These are phyloP conservation scores for Geotrichum phurueaensis DNA, from an alignment of 1,139 yeast genomes.

Conservation along the genomic window DNA sequence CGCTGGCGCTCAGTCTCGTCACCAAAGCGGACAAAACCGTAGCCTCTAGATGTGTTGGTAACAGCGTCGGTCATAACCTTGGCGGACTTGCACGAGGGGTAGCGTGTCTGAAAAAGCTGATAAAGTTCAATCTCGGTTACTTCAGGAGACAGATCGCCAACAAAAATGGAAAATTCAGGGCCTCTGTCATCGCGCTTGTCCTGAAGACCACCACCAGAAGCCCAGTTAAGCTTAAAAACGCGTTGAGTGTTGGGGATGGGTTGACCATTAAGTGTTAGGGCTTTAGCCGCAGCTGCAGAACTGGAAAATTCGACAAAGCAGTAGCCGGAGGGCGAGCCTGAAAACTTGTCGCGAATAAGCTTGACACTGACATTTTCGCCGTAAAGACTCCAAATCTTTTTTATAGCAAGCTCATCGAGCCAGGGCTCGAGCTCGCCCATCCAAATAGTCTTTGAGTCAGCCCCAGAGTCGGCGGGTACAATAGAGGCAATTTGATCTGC, in stretches of 20 bases:
- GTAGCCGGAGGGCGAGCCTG: conserved; percentile 59
- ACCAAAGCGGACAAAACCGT: conserved; percentile 84
- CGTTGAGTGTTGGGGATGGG: conserved; percentile 59
- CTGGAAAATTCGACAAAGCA: conserved; percentile 79
- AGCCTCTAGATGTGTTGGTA: conserved; percentile 74
- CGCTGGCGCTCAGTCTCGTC: conserved; percentile 66
- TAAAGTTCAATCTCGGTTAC: conserved; percentile 67
- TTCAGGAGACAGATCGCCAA: conserved; percentile 76
- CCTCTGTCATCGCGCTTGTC: conserved; percentile 35
- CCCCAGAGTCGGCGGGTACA: background rate
- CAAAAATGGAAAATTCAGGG: conserved; percentile 69
- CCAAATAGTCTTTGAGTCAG: conserved; percentile 50
- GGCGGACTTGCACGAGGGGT: conserved; percentile 73
- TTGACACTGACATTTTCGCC: conserved; percentile 52
- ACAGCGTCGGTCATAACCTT: conserved; percentile 80
- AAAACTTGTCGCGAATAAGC: conserved; percentile 50
- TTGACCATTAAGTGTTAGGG: conserved; percentile 59
- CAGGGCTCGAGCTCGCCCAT: conserved; percentile 92
- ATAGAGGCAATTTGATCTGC: background rate
- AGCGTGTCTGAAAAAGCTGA: conserved; percentile 63
- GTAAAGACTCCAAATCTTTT: conserved; percentile 57
- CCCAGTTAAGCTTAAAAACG: conserved; percentile 76
- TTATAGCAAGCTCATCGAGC: conserved; percentile 70
- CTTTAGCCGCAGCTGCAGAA: conserved; percentile 63
- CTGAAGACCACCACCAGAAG: conserved; percentile 59